Percentiles rank a stretch among this genome's conserved stretches.
phyloP scores from a whole-genome alignment of 805 yeast genomes.

The Wickerhamomyces bovis region DNA sequence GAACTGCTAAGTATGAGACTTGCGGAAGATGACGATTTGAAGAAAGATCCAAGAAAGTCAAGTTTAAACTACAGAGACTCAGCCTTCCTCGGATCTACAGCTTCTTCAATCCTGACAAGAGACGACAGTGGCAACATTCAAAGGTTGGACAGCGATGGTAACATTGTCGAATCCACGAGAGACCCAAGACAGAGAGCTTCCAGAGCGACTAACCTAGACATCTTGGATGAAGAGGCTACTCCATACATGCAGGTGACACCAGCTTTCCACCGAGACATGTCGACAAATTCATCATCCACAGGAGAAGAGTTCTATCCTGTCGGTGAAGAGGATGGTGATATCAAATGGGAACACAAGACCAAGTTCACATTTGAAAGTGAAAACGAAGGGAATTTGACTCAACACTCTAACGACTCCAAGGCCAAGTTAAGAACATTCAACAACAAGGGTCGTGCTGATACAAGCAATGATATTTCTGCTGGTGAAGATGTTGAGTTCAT shows the following conservation, averaged over 20 bases:
- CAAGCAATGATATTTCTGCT: conserved; percentile 25
- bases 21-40: conserved; percentile 50
- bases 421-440: conserved; percentile 33
- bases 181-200: conserved; percentile 16
- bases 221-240: conserved; percentile 19
- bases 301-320: conserved; percentile 25
- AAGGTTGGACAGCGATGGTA: conserved; percentile 24
- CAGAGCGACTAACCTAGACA: conserved; percentile 19
- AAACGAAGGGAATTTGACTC: conserved; percentile 7
- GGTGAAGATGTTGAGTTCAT: conserved; percentile 27
- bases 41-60: conserved; percentile 38
- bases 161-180: conserved; percentile 17
- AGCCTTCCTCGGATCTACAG: conserved; percentile 28
- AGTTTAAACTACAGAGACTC: conserved; percentile 36
- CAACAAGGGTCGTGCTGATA: conserved; percentile 28
- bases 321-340: conserved; percentile 11
- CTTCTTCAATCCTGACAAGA: conserved; percentile 21
- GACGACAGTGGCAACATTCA: conserved; percentile 25
- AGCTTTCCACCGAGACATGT: conserved; percentile 10
- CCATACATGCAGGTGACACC: conserved; percentile 8
- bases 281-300: conserved; percentile 17
- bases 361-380: conserved; percentile 25
- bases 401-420: conserved; percentile 11
- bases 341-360: conserved; percentile 18
- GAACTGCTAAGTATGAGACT: conserved; percentile 75